phyloP scores from a whole-genome alignment of 208 protist species.

The Leishmania tropica region DNA sequence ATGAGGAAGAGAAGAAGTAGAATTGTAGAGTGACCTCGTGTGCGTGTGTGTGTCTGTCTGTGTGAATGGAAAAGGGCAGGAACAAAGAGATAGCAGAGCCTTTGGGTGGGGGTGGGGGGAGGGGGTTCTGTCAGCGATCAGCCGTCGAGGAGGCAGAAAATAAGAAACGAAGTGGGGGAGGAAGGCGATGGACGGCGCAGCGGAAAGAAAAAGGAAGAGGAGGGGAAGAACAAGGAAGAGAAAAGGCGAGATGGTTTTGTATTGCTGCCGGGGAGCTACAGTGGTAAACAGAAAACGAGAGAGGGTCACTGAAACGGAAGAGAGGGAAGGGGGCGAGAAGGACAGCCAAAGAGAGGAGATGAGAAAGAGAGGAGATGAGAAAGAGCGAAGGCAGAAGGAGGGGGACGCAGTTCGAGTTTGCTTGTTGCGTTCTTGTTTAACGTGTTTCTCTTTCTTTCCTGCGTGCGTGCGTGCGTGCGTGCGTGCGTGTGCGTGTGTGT shows the following conservation, averaged over 20 bases:
- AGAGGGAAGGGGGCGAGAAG: background rate
- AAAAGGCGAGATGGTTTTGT: background rate
- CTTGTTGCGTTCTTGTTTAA: background rate
- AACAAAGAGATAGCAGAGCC: background rate
- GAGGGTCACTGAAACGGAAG: background rate
- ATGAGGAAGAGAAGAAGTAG: background rate
- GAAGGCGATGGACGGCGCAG: background rate
- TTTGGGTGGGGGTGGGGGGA: background rate
- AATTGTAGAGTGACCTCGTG: background rate
- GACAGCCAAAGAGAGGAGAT: background rate
- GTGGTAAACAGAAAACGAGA: background rate
- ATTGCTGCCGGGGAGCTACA: background rate
- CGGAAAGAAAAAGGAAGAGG: background rate
- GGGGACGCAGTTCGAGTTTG: background rate
- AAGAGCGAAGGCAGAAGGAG: background rate
- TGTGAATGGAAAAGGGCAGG: background rate
- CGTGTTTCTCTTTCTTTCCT: background rate
- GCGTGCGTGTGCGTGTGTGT: background rate
- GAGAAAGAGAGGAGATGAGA: background rate
- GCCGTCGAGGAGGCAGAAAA: background rate
- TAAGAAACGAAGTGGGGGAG: background rate
- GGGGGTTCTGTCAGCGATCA: background rate
- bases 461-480: too few relatives aligned
- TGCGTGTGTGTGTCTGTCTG: background rate
- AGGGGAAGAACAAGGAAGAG: background rate